Conservation (phyloP, 345 rosid genomes). For the Linum lewisii region DNA sequence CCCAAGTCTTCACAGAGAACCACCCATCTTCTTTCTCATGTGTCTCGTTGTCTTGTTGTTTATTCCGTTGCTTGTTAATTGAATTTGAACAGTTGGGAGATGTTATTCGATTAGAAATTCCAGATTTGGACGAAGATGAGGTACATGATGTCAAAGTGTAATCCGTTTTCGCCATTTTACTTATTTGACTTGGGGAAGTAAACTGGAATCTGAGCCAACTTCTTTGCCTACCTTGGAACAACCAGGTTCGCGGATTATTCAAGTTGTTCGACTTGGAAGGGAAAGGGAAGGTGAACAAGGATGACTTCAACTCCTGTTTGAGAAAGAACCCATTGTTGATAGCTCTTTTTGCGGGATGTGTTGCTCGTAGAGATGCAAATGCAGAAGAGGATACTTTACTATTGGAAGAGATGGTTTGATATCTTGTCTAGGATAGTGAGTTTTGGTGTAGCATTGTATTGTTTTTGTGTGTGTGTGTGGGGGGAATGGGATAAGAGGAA, state of each 20-base stretch:
- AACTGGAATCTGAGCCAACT: background rate
- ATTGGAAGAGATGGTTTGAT: slow-evolving; percentile 32
- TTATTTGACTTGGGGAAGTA: background rate
- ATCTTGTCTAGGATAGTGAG: background rate
- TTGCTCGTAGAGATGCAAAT: slow-evolving; percentile 18
- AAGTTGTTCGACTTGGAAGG: slow-evolving; percentile 40
- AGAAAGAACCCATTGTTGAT: slow-evolving; percentile 64
- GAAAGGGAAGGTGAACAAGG: slow-evolving; percentile 45
- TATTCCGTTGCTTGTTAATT: slow-evolving; percentile 10
- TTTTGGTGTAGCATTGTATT: no score
- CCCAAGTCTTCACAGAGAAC: no score
- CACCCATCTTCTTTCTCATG: background rate
- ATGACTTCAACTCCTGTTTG: slow-evolving; percentile 47
- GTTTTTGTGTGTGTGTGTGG: no score
- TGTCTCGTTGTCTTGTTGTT: background rate
- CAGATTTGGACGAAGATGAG: slow-evolving; percentile 45
- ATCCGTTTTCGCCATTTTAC: background rate
- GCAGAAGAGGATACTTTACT: slow-evolving; percentile 13
- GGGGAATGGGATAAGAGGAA: no score
- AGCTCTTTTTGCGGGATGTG: slow-evolving; percentile 39
- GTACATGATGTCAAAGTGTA: slow-evolving; percentile 23
- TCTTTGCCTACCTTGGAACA: background rate
- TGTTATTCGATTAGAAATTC: slow-evolving; percentile 38
- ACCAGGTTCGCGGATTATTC: slow-evolving; percentile 51
- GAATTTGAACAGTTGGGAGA: slow-evolving; percentile 45